Conservation (phyloP, 768 basidiomycete species). For the Lactifluus pinguis region DNA sequence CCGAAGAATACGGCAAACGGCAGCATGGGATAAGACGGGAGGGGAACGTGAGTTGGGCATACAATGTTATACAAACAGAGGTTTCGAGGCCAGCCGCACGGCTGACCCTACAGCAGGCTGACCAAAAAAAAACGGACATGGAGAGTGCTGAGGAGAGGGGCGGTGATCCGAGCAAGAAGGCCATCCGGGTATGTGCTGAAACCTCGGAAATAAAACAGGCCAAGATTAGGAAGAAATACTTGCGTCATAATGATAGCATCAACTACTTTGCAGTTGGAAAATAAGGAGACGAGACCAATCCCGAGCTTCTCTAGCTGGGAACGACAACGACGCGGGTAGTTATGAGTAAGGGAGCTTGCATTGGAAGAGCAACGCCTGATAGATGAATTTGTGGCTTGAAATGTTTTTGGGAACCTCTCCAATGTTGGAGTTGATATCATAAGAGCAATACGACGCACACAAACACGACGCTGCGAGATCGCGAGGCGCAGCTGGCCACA, state of each 20-base stretch:
- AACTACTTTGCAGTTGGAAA: neutral
- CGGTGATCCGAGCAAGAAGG: neutral
- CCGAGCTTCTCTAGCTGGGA: neutral
- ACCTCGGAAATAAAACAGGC: neutral
- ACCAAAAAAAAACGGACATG: neutral
- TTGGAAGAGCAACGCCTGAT: neutral
- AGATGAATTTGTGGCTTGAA: neutral
- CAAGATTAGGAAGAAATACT: neutral
- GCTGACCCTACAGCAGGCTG: neutral
- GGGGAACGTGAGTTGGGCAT: too few relatives aligned
- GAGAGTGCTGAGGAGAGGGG: neutral
- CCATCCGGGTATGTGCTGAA: neutral
- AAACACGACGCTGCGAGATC: too few relatives aligned
- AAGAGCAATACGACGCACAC: too few relatives aligned
- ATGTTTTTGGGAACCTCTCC: too few relatives aligned
- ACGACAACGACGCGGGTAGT: neutral
- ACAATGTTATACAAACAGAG: too few relatives aligned
- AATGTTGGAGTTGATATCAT: too few relatives aligned
- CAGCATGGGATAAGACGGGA: too few relatives aligned
- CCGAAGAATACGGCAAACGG: too few relatives aligned
- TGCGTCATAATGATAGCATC: neutral
- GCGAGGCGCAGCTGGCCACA: too few relatives aligned
- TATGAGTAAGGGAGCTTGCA: neutral
- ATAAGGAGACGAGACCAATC: neutral
- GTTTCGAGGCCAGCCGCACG: too few relatives aligned